Evolutionary conservation across 208 protist species (phyloP), one percentile per base, ranked within the genome.

Genomic region (Entamoeba histolytica): DNA sequence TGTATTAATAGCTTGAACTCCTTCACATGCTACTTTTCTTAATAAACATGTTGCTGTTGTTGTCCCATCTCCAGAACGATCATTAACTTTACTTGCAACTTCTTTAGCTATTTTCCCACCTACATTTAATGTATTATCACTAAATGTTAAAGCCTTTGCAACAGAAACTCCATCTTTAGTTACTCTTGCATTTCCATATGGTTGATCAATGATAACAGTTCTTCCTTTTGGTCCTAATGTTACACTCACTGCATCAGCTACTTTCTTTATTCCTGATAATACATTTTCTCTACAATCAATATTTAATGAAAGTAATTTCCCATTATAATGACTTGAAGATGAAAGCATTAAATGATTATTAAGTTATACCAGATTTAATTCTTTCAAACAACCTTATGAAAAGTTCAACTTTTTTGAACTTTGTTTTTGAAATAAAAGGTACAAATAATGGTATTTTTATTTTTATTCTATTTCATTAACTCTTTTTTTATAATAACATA

Each of bases 101-200:
- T 98, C 96, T 35, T 97, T 97, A 52, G 99, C 97, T 52, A 99
- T 95, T 94, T 98, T 98, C 1, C 98, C 99, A 91, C 98, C 99
- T 93, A 96, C 97, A 96, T 99, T 97, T 94, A 97, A 28, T 6
- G 47, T 17, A 17, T 15, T 44, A 73, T 73, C 92, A 28, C 12
- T 55, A 94, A 99, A 99, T 95, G 99, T 98, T 94, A 99, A 98
- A 91, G 96, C 95, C 96, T 99, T 99, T 47, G 98, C 99, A 4
- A 99, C 99, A 39, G 98, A 99, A 28, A 99, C 98, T 95, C 99
- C 99, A 94, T 99, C 99, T 96, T 99, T 99, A 73, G 99, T 99
- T 96, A 99, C 99, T 94, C 99, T 99, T 49, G 99, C 98, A 49
- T 98, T 98, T 14, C 55, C 55, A 95, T 98, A 99, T 49, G 96